Evolutionary conservation across 2,329 filamentous ascomycete species (phyloP).

Genomic region (Botrytis hyacinthi): DNA sequence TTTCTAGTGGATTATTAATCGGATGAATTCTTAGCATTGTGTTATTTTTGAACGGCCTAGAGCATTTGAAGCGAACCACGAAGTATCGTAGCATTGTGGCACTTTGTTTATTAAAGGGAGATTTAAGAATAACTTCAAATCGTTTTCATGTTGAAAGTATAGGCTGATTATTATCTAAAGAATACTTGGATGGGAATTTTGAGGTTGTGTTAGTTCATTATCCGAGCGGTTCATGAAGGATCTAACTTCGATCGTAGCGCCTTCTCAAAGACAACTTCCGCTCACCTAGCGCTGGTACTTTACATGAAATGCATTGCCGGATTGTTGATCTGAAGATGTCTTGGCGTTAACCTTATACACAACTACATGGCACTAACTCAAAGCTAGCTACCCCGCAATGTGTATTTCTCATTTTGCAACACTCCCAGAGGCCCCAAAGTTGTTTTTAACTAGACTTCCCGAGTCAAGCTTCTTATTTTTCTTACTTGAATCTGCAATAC

Average conservation of each 20-base stretch:
- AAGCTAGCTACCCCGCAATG: not conserved
- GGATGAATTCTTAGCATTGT: not conserved
- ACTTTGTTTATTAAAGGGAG: not conserved
- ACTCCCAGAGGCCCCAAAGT: not conserved
- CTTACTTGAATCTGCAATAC: not conserved
- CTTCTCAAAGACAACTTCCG: not conserved
- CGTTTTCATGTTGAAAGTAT: not conserved
- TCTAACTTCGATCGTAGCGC: not conserved
- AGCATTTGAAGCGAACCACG: not conserved
- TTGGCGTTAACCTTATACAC: not conserved
- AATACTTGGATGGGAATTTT: not conserved
- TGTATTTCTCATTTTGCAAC: not conserved
- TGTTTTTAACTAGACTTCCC: too few species aligned
- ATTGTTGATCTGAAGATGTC: not conserved
- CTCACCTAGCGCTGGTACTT: not conserved
- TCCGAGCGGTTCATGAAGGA: not conserved
- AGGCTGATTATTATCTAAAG: not conserved
- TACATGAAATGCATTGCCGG: not conserved
- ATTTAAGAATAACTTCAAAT: not conserved
- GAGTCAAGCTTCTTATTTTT: not conserved
- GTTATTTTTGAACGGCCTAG: not conserved
- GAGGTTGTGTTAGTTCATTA: not conserved
- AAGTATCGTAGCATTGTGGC: not conserved
- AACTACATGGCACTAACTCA: not conserved
- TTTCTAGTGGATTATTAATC: not conserved